Evolutionary conservation across 192 early-diverging fungal genomes (phyloP), one percentile per base, ranked within the genome.

Genomic region (Geranomyces michiganensis): DNA sequence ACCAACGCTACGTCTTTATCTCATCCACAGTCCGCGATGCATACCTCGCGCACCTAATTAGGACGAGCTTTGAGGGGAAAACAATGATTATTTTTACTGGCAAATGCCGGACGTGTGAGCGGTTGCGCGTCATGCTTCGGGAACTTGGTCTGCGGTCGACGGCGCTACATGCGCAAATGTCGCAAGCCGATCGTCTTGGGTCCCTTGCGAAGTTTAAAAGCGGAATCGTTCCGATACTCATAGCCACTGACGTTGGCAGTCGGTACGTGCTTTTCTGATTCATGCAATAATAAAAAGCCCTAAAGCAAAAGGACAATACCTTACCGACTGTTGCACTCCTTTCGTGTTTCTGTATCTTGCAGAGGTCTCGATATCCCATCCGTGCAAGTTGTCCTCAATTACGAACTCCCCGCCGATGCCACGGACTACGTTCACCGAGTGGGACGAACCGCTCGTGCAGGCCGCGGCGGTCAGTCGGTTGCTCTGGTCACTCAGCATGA

Each of bases 371-470:
- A 99, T 84, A 99, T 99, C 62, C 95, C 94, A 10, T 86, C 90
- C 0, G 98, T 99, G 2, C 84, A 94, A 51, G 72, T 92, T 61
- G 98, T 99, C 14, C 72, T 98, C 53, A 99, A 99, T 68, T 96
- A 92, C 79, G 94, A 99, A 74, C 87, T 99, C 22, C 96, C 98
- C 10, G 87, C 92, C 7, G 93, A 96, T 76, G 91, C 96, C 8
- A 92, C 94, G 46, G 96, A 96, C 75, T 99, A 99, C 66, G 93
- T 99, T 65, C 98, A 99, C 76, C 85, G 98, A 32, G 95, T 99
- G 6, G 98, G 98, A 58, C 92, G 97, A 81, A 98, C 97, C 7
- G 97, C 97, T 17, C 88, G 98, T 81, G 98, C 98, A 0, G 70
- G 98, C 13, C 76, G 93, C 32, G 94, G 91, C 29, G 97, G 97